Evolutionary conservation across 768 basidiomycete species (phyloP), one percentile per base, ranked within the genome.

Genomic region (Lepiota venenata): DNA sequence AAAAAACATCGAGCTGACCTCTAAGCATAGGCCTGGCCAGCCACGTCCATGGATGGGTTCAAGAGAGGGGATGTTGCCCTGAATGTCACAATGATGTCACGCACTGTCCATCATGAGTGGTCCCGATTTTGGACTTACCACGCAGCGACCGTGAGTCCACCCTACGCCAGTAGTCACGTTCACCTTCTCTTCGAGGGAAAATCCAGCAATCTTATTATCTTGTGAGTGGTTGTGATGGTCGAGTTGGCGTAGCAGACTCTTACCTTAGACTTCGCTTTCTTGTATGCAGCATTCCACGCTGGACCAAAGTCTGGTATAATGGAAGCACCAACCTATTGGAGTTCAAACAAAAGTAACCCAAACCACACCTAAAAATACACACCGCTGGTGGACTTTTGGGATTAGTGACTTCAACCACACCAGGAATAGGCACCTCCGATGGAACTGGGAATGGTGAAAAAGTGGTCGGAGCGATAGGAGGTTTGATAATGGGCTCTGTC

Each of bases 11-110:
- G 4, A 25, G 56, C 71, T 1, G 18, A 81, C 84, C 70, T 90
- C 83, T 18, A 91, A 77, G 66, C 88, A 91, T 15, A 90, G 70
- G 21, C 88, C 87, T 0, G 85, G 85, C 68, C 80, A 90, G 40
- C 70, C 75, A n/a, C 70, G 68, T 37, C 72, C 75, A 18, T 64
- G 57, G 15, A 58, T 68, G 54, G 72, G 69, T 11, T 65, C 74
- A 14, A 87, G 73, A 0, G 76, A 45, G 2, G 83, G 73, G 7
- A 78, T 87, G 61, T 88, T 88, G 11, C 83, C 79, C 77, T 79
- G 16, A 36, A 40, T 6, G 47, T 38, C 50, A 43, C 20, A 32
- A 44, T 10, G 48, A 32, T 9, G 39, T 43, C 41, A 29, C 39
- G 40, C 21, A 20, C 14, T 8, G 29, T 41, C 32, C 12, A 52